A percentile compares a stretch with the other conserved stretches of the same genome.
Evolutionary conservation across 176 grass and related monocot species (phyloP).

Genomic region (Eleusine indica): DNA sequence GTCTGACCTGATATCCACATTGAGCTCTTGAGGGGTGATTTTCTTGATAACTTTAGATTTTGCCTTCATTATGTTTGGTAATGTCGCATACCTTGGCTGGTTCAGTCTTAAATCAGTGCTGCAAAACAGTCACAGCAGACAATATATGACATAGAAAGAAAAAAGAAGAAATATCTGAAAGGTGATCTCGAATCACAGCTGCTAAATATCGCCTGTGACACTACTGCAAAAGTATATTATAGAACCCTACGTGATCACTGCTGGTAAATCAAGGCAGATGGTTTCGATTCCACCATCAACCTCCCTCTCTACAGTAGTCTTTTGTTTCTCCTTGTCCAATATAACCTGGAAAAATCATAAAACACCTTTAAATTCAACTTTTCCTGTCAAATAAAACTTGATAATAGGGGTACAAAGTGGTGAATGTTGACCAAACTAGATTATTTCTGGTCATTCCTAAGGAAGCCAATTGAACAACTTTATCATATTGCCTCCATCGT

Average conservation of each 20-base stretch:
- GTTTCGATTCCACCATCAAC: conserved; percentile 84
- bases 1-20: conserved; percentile 78
- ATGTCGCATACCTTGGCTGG: conserved; percentile 87
- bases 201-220: neutral
- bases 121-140: neutral
- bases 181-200: neutral
- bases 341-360: conserved; percentile 55
- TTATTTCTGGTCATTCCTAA: neutral
- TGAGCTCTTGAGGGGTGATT: conserved; percentile 64
- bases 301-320: conserved; percentile 75
- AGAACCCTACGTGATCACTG: conserved; percentile 84
- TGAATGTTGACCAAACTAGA: neutral
- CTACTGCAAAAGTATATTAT: neutral
- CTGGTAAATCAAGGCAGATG: conserved; percentile 78
- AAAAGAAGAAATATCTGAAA: neutral
- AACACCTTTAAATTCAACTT: neutral
- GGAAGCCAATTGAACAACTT: neutral
- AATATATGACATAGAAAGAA: neutral
- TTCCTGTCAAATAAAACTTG: neutral
- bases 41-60: conserved; percentile 97
- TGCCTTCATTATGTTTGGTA: conserved; percentile 98
- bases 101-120: conserved; percentile 95
- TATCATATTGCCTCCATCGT: neutral
- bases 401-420: neutral
- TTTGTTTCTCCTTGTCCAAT: conserved; percentile 80